Evolutionary conservation across 169 alveolate species (phyloP).

Genomic region (Amoebophrya sp.): DNA sequence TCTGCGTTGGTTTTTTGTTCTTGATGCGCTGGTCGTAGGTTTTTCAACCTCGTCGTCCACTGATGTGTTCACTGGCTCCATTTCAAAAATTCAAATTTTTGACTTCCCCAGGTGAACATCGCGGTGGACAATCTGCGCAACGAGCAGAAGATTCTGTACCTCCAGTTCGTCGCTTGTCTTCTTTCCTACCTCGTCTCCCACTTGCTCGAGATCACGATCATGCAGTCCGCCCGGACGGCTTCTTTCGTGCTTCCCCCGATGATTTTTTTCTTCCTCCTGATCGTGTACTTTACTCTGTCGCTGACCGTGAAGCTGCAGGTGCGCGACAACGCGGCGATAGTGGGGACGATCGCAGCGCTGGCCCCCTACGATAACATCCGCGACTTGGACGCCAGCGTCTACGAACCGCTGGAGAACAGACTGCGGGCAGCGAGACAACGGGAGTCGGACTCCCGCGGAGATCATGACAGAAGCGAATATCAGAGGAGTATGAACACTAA

Average conservation of each 20-base stretch:
- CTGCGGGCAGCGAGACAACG: too few relatives aligned
- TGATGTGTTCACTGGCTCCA: too few relatives aligned
- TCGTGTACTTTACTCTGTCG: slow-evolving; percentile 14
- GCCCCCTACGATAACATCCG: slow-evolving; percentile 14
- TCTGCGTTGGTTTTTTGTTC: too few relatives aligned
- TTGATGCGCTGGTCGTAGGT: too few relatives aligned
- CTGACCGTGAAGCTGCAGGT: slow-evolving; percentile 23
- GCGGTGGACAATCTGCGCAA: slow-evolving; percentile 27
- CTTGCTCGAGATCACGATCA: background rate
- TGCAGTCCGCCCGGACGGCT: background rate
- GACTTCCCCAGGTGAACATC: background rate
- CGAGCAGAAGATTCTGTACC: slow-evolving; percentile 21
- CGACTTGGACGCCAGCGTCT: slow-evolving; percentile 18
- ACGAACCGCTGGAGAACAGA: too few relatives aligned
- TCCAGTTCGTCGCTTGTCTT: slow-evolving; percentile 17
- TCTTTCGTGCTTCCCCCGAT: slow-evolving; percentile 2
- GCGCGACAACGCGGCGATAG: slow-evolving; percentile 18
- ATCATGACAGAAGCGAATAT: too few relatives aligned
- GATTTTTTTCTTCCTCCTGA: slow-evolving; percentile 11
- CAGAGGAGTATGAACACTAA: too few relatives aligned
- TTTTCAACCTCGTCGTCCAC: too few relatives aligned
- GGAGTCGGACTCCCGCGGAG: too few relatives aligned
- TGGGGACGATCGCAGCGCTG: slow-evolving; percentile 25
- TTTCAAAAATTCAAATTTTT: too few relatives aligned
- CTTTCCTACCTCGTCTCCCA: slow-evolving; percentile 13